Evolutionary conservation across 2,329 filamentous ascomycete species (phyloP), one percentile per base, ranked within the genome.

Genomic region (Claviceps sp.): DNA sequence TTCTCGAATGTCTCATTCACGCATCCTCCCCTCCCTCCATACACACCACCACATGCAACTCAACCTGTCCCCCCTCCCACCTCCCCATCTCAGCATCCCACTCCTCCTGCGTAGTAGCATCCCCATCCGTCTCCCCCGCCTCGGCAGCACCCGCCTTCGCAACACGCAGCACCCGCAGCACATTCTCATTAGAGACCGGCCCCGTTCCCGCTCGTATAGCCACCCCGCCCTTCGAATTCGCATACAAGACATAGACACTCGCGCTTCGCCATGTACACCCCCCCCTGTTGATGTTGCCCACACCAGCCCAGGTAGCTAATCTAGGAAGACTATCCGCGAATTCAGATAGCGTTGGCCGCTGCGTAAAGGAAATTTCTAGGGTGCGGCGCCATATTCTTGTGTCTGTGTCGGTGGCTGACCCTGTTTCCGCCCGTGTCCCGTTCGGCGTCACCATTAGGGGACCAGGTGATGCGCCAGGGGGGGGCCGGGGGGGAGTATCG

Each of bases 101-200:
- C 37, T 63, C 59, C 11, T 58, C 57, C 40, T 53, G 13, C 4
- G 37, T 9, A 3, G 38, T 7, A 9, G 7, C 22, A 57, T 57
- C 24, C 63, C 54, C 5, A 55, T 49, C 46, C 58, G 60, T 43
- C 56, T 52, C n/a, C 58, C 61, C 41, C 64, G 58, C 20, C 24
- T 30, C 26, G 8, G 11, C 37, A 14, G 9, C 11, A 16, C 18
- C 13, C 30, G 30, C 6, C 13, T 30, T 34, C 34, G 11, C 9
- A 3, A 50, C 8, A 14, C 24, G 18, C 50, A 54, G n/a, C 18
- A 34, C 45, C 7, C 40, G 37, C 44, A 48, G 20, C 13, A 38
- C 47, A 9, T 38, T 44, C 2, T 40, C 42, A n/a, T 50, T 51
- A 8, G 43, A 4, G 4, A 52, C 50, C 7, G 47, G 47, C 1